Evolutionary conservation across 805 yeast species (phyloP), one percentile per base, ranked within the genome.

Genomic region (Wickerhamomyces strasburgensis): DNA sequence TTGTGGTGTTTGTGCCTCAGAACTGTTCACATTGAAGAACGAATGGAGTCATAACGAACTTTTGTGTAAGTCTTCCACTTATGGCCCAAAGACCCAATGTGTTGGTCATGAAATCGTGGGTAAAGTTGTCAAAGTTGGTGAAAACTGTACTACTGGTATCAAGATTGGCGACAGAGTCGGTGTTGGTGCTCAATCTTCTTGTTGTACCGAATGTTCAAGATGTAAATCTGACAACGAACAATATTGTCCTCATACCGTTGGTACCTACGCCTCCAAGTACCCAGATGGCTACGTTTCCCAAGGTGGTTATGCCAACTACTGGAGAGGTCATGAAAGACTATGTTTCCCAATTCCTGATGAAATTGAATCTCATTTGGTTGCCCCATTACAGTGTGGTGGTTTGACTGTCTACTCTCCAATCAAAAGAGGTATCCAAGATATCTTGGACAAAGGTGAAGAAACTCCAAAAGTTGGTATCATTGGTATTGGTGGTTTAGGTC

Each of bases 321-420:
- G 78, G 29, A 71, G 86, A 46, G 76, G 78, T 34, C 72, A 77
- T 57, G 83, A 79, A 56, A 67, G 70, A 40, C 77, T 77, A 55
- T 80, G 70, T 3, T 70, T 82, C 62, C 76, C 75, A 32, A 72
- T 82, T 40, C 89, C 90, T 31, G 73, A 73, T 11, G 57, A 48
- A 13, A 50, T 78, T 29, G 65, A 71, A 26, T 64, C 74, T 31
- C 73, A 67, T 25, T 62, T 67, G 19, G 85, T 77, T 19, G 88
- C 87, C 4, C 88, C 89, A 35, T 62, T 83, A 62, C 61, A 81
- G 64, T 83, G 90, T 65, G 90, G 86, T 38, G 90, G 90, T 38
- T 64, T 80, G 54, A 83, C 90, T 10, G 79, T 76, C 11, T 82
- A 64, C 62, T 72, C 84, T 6, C 90, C 90, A 38, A 59, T 83